Conservation (phyloP, 1,139 yeast genomes). For the Nakaseomyces kungkrabaensis region DNA sequence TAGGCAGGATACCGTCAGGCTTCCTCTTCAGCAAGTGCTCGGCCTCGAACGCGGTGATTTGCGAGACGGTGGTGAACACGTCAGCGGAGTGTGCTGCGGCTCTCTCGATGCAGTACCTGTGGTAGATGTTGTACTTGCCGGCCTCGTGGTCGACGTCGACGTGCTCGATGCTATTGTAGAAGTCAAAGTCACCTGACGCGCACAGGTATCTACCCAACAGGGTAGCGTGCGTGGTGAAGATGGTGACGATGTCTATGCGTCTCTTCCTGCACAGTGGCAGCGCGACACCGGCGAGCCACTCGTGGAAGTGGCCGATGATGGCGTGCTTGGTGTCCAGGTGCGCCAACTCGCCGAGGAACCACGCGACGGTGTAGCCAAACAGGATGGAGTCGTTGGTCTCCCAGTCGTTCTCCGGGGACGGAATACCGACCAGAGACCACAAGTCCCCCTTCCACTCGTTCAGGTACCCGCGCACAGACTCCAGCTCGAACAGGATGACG, state of each 20-base stretch:
- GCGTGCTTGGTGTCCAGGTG: slow-evolving; percentile 76
- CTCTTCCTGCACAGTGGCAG: slow-evolving; percentile 87
- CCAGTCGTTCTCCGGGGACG: slow-evolving; percentile 78
- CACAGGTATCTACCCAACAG: slow-evolving; percentile 88
- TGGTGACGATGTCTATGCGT: slow-evolving; percentile 85
- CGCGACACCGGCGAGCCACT: slow-evolving; percentile 97
- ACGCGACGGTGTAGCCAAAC: slow-evolving; percentile 87
- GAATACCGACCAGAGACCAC: slow-evolving; percentile 87
- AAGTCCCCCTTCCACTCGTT: slow-evolving; percentile 93
- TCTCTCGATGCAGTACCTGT: slow-evolving; percentile 91
- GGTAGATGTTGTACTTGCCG: slow-evolving; percentile 94
- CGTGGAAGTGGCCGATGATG: slow-evolving; percentile 90
- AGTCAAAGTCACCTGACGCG: slow-evolving; percentile 80
- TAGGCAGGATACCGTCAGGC: slow-evolving; percentile 96
- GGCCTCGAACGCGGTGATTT: slow-evolving; percentile 89
- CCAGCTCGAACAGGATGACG: slow-evolving; percentile 76
- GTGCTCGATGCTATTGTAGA: slow-evolving; percentile 79
- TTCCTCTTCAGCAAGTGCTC: slow-evolving; percentile 89
- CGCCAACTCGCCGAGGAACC: slow-evolving; percentile 93
- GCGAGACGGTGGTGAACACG: slow-evolving; percentile 94
- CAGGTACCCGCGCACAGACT: slow-evolving; percentile 55
- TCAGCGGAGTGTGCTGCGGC: slow-evolving; percentile 95
- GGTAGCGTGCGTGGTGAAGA: slow-evolving; percentile 96
- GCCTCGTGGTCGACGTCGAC: slow-evolving; percentile 98
- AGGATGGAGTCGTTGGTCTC: slow-evolving; percentile 90